Conservation (phyloP, 257 asterid species). For the Thymus mandschuricus region DNA sequence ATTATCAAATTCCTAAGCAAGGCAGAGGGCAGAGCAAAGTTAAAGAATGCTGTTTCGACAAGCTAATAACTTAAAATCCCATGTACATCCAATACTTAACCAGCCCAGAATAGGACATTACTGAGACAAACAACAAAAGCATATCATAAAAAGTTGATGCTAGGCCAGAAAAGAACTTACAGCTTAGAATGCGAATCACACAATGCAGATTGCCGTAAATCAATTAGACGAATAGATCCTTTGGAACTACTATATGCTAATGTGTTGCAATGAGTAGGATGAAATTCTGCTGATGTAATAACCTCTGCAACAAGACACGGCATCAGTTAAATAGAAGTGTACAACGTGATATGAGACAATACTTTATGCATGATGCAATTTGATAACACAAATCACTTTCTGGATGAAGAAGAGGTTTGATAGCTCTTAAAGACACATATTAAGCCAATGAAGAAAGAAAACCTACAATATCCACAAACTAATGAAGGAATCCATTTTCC, state of each 20-base stretch:
- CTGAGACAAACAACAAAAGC: neutral
- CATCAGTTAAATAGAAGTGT: slow-evolving; percentile 23
- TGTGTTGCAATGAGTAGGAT: slow-evolving; percentile 86
- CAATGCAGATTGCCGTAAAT: slow-evolving; percentile 88
- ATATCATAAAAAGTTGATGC: slow-evolving; percentile 19
- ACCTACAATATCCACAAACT: slow-evolving; percentile 8
- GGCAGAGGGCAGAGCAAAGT: slow-evolving; percentile 13
- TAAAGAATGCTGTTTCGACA: slow-evolving; percentile 22
- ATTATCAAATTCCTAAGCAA: slow-evolving; percentile 27
- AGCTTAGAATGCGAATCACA: slow-evolving; percentile 85
- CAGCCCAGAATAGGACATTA: slow-evolving; percentile 11
- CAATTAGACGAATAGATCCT: slow-evolving; percentile 90
- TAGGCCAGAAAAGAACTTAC: slow-evolving; percentile 48
- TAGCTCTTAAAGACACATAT: slow-evolving; percentile 1
- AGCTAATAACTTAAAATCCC: slow-evolving; percentile 10
- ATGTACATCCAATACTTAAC: slow-evolving; percentile 20
- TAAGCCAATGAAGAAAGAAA: slow-evolving; percentile 3
- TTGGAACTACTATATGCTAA: slow-evolving; percentile 90
- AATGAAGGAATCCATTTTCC: neutral
- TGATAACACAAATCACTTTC: slow-evolving; percentile 14
- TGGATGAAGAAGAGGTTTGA: slow-evolving; percentile 15
- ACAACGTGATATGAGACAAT: slow-evolving; percentile 14
- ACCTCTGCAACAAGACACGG: slow-evolving; percentile 68
- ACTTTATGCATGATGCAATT: neutral
- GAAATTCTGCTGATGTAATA: slow-evolving; percentile 90